A percentile compares a stretch with the other conserved stretches of the same genome.
Conservation (phyloP, 2,329 filamentous ascomycete species). For the Sclerotinia spermophila region DNA sequence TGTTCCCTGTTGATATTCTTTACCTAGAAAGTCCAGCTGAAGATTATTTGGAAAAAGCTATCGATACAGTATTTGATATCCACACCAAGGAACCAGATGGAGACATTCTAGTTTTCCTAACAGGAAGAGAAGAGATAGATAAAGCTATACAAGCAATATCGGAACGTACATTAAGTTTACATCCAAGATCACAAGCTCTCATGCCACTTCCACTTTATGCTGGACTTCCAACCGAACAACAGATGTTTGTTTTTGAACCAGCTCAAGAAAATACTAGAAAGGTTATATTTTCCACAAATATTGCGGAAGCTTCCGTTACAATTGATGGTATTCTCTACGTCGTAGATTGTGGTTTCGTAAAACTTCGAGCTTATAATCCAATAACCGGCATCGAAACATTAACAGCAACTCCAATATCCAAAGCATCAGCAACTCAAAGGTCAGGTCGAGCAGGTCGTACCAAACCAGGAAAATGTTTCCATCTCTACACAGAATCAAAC, state of each 20-base stretch:
- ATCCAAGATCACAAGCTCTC: constrained; percentile 55
- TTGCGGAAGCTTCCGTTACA: constrained; percentile 92
- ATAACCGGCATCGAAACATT: constrained; percentile 82
- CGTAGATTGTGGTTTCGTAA: constrained; percentile 86
- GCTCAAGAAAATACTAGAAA: constrained; percentile 79
- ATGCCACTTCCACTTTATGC: constrained; percentile 81
- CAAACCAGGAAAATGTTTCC: constrained; percentile 87
- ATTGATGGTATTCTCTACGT: constrained; percentile 91
- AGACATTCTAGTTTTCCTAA: constrained; percentile 87
- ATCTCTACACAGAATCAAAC: constrained; percentile 78
- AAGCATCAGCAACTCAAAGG: constrained; percentile 88
- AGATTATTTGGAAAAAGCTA: constrained; percentile 79
- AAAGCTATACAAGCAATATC: constrained; percentile 72
- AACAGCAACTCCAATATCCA: constrained; percentile 76
- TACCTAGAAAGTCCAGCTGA: constrained; percentile 76
- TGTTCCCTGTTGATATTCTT: constrained; percentile 82
- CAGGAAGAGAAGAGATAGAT: constrained; percentile 91
- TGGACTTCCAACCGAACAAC: constrained; percentile 82
- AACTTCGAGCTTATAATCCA: constrained; percentile 82
- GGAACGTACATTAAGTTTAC: constrained; percentile 64
- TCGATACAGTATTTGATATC: constrained; percentile 83
- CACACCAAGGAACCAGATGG: constrained; percentile 76
- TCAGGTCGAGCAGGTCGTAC: constrained; percentile 88
- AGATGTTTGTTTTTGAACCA: constrained; percentile 91
- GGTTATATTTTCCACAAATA: constrained; percentile 91